Evolutionary conservation across 108 stramenopile genomes (phyloP).

Genomic region (Conticribra guillardii): DNA sequence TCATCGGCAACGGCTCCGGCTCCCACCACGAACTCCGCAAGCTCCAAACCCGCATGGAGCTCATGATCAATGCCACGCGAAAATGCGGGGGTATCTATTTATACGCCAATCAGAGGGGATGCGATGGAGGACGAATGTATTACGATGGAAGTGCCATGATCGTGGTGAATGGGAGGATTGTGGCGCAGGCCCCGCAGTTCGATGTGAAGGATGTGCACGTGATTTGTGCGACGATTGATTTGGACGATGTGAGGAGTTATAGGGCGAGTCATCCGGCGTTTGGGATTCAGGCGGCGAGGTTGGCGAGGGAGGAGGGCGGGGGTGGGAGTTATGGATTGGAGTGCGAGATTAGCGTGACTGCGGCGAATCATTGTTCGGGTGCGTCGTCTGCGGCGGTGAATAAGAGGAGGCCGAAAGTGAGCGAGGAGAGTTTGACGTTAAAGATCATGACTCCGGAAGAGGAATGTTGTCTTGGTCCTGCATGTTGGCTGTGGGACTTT

Average conservation of each 20-base stretch:
- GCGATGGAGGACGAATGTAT: constrained; percentile 95
- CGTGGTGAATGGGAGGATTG: constrained; percentile 90
- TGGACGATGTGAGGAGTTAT: constrained; percentile 94
- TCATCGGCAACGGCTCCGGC: constrained; percentile 95
- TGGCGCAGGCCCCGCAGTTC: constrained; percentile 96
- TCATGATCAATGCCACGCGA: constrained; percentile 87
- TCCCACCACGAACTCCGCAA: constrained; percentile 97
- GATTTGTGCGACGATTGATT: constrained; percentile 91
- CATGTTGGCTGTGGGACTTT: constrained; percentile 99
- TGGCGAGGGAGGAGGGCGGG: constrained; percentile 27
- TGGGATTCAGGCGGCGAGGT: constrained; percentile 84
- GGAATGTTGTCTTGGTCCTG: constrained; percentile 97
- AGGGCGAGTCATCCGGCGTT: constrained; percentile 86
- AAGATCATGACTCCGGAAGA: constrained; percentile 84
- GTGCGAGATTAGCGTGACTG: constrained; percentile 10
- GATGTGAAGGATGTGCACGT: constrained; percentile 90
- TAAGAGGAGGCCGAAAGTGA: constrained; percentile 19
- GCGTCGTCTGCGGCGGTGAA: background rate
- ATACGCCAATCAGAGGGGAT: constrained; percentile 96
- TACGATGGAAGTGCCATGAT: constrained; percentile 97
- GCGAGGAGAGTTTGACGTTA: constrained; percentile 29
- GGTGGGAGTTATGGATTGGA: constrained; percentile 15
- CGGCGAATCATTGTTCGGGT: background rate
- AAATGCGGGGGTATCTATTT: constrained; percentile 99
- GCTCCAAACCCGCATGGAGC: constrained; percentile 79